Base-by-base conservation (phyloP, 2,329 filamentous ascomycete species). In the Fulvia fulva region DNA sequence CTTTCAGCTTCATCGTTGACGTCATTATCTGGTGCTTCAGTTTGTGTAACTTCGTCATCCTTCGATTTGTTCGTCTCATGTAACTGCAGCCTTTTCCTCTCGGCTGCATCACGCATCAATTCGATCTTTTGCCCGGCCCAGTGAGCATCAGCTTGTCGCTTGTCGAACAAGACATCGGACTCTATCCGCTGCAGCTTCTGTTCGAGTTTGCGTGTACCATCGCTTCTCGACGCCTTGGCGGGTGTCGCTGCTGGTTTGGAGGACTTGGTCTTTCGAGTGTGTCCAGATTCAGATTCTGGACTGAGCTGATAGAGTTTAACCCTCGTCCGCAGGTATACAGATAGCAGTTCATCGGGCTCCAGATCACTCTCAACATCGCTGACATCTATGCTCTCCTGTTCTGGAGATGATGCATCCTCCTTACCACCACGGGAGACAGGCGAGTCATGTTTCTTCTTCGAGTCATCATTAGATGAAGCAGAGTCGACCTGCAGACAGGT, bases 121-220 rank as follows among this genome's bases (percentile, higher is more conserved):
- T 77, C 71, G 47, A 75, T 73, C 58, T 74, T 77, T 62, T 68
- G 74, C n/a, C 67, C 69, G 25, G 70, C 70, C 80, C 80, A 83
- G 51, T 71, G 70, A 12, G 70, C 68, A 34, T 80, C 77, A 11
- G 79, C 80, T 53, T 76, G 71, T 5, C 71, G 67, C 57, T 75
- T 69, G 59, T 83, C 79, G 61, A 83, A 81, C 2, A 83, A 68
- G 0, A 78, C 70, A 64, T 83, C 80, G 1, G 84, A 87, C 68
- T 94, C 88, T 44, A 97, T 90, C 60, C 83, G 83, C 37, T 85
- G 81, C 41, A 97, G 76, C 70, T 92, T 95, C 16, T 86, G 85
- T 43, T 87, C 80, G 2, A 96, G 74, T 65, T 86, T 90, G 9
- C 82, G 81, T 45, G 86, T 77, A 60, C 84, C 81, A 22, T 82